Conservation (phyloP, 768 basidiomycete genomes). For the Podaxis sp. region DNA sequence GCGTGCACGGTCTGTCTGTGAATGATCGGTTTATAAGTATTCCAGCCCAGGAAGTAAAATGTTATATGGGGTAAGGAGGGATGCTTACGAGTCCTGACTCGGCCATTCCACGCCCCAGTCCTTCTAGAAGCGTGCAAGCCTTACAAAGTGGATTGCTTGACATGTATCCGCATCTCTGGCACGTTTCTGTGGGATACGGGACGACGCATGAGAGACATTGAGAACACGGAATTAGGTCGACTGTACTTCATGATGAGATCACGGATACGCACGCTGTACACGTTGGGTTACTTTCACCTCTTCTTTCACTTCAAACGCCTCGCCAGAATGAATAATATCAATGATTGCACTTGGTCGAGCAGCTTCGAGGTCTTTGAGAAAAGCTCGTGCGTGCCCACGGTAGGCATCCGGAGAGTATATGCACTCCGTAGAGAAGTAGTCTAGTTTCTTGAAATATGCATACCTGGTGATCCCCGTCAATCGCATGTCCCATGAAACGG, state of each 20-base stretch:
- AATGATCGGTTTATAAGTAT: slow-evolving; percentile 12
- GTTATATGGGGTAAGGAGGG: slow-evolving; percentile 4
- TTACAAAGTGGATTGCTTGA: slow-evolving; percentile 97
- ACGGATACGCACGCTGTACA: slow-evolving; percentile 62
- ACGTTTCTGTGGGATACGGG: slow-evolving; percentile 58
- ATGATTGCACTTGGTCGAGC: slow-evolving; percentile 94
- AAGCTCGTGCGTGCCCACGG: slow-evolving; percentile 90
- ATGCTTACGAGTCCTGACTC: slow-evolving; percentile 52
- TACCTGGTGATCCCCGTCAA: slow-evolving; percentile 53
- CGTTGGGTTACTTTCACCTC: slow-evolving; percentile 84
- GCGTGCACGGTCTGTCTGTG: slow-evolving; percentile 62
- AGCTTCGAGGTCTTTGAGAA: slow-evolving; percentile 93
- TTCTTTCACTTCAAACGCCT: slow-evolving; percentile 82
- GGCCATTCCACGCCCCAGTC: slow-evolving; percentile 81
- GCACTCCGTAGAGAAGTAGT: slow-evolving; percentile 99
- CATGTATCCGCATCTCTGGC: slow-evolving; percentile 91
- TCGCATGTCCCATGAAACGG: neutral
- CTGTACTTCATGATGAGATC: neutral
- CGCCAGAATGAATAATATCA: slow-evolving; percentile 96
- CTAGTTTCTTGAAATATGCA: slow-evolving; percentile 98
- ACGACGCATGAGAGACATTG: too few species aligned
- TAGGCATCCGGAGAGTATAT: slow-evolving; percentile 99
- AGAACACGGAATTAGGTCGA: slow-evolving; percentile 8
- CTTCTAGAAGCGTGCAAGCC: slow-evolving; percentile 87
- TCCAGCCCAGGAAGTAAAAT: slow-evolving; percentile 7